These are phyloP conservation scores for Hymenoscyphus occultus DNA, from an alignment of 2,329 filamentous ascomycete species.

Conservation along the genomic window DNA sequence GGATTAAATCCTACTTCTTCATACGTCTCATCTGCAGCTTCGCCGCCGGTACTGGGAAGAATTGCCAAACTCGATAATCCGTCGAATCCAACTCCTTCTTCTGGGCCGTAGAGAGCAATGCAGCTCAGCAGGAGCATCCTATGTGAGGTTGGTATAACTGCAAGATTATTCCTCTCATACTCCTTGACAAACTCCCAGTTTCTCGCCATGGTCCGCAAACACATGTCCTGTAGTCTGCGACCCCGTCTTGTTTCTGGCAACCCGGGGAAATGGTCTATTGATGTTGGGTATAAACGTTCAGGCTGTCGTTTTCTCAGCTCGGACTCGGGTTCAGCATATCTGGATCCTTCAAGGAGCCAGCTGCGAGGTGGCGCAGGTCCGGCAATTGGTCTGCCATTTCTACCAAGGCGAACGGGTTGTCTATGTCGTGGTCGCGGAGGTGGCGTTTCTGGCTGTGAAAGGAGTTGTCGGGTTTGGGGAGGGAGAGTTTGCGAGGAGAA, in stretches of 20 bases:
- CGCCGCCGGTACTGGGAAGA: conserved; percentile 35
- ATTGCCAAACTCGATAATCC: conserved; percentile 50
- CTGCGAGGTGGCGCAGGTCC: conserved; percentile 59
- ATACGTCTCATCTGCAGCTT: conserved; percentile 15
- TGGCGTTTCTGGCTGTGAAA: conserved; percentile 57
- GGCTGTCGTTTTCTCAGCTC: conserved; percentile 15
- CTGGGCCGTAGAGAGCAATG: conserved; percentile 43
- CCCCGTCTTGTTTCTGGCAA: conserved; percentile 29
- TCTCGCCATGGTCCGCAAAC: conserved; percentile 48
- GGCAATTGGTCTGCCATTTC: conserved; percentile 48
- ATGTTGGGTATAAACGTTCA: conserved; percentile 32
- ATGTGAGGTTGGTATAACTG: conserved; percentile 52
- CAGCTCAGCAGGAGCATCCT: conserved; percentile 52
- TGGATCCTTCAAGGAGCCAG: conserved; percentile 47
- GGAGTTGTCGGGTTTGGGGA: conserved; percentile 55
- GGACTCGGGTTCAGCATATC: conserved; percentile 27
- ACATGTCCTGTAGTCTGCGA: conserved; percentile 45
- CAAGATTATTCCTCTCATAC: conserved; percentile 57
- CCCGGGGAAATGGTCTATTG: conserved; percentile 40
- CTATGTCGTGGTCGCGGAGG: conserved; percentile 45
- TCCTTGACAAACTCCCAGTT: conserved; percentile 55
- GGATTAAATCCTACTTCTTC: conserved; percentile 6
- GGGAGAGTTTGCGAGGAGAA: conserved; percentile 47
- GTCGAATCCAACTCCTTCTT: conserved; percentile 47
- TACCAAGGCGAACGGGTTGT: conserved; percentile 43